Base-by-base conservation (phyloP, 208 protist genomes). In the Phytomonas francai region DNA sequence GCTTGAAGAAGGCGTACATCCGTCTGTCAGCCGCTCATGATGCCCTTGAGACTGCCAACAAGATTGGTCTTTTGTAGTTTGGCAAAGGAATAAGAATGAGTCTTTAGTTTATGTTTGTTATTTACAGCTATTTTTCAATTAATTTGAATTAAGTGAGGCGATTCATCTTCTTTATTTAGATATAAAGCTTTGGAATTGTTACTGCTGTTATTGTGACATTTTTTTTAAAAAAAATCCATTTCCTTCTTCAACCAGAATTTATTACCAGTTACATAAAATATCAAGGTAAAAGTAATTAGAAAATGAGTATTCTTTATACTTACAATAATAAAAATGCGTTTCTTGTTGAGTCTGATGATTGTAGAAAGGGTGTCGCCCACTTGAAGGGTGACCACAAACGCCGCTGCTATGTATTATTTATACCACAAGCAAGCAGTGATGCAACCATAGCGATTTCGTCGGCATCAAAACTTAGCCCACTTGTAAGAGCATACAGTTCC, bases 1-100 rank as follows among this genome's bases (percentile, higher is more conserved):
- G 98, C 39, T 70, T 95, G 42, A 99, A 99, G 96, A 99, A 99
- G 96, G 98, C 98, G 59, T 99, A 98, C 89, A 97, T 99, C 69
- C 89, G 93, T 63, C 89, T 99, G 28, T 84, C 89, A 31, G 78
- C 85, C 63, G 91, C 97, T 42, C 74, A 95, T 70, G 98, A 99
- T 72, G 98, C 98, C 27, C 89, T 99, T 29, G 98, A 99, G 59
- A 96, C 99, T 75, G 98, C 98, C 72, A 99, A 97, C 97, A 99
- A 98, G 89, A 98, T 99, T 64, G 94, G 97, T 71, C 80, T 97
- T 49, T 65, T 94, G 34, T 97, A 97, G 85, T 25, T 28, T 34
- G 58, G 60, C 51, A 31, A 31, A 32, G 65, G 65, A 34, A 25
- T 65, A 45, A 66, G 49, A 9, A 61, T 57, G 25, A 60, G 42